Evolutionary conservation across 1,284 basidiomycete genomes (phyloP).

Genomic region (Cryptococcus wingfieldii): DNA sequence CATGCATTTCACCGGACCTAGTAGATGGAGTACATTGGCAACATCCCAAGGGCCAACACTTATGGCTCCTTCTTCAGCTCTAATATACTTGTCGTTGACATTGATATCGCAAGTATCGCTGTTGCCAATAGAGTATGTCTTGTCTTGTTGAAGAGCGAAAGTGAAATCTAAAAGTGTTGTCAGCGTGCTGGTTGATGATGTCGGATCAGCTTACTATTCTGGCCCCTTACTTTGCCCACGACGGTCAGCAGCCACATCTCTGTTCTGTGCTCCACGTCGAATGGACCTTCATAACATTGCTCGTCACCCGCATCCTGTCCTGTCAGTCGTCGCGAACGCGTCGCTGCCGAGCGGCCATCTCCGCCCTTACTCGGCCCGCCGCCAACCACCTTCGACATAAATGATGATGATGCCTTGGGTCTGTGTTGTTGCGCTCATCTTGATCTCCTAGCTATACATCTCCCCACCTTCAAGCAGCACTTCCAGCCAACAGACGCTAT

Average conservation of each 20-base stretch:
- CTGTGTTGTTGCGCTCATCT: not conserved
- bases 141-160: conserved; percentile 35
- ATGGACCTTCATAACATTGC: too few relatives aligned
- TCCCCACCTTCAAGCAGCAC: not conserved
- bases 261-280: too few relatives aligned
- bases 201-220: conserved; percentile 22
- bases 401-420: not conserved
- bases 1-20: too few relatives aligned
- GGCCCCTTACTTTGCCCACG: conserved; percentile 40
- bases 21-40: not conserved
- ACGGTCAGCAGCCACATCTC: conserved; percentile 42
- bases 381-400: too few relatives aligned
- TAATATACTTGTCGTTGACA: conserved; percentile 21
- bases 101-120: conserved; percentile 30
- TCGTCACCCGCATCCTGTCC: too few relatives aligned
- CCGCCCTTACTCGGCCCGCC: too few relatives aligned
- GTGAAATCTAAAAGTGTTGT: conserved; percentile 29
- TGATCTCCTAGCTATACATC: not conserved
- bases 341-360: not conserved
- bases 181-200: not conserved
- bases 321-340: not conserved
- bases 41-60: conserved; percentile 37
- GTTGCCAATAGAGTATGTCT: conserved; percentile 34
- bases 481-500: not conserved
- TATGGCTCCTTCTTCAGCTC: conserved; percentile 29